Conservation (phyloP, 1,284 basidiomycete genomes). For the Ustilago nuda region DNA sequence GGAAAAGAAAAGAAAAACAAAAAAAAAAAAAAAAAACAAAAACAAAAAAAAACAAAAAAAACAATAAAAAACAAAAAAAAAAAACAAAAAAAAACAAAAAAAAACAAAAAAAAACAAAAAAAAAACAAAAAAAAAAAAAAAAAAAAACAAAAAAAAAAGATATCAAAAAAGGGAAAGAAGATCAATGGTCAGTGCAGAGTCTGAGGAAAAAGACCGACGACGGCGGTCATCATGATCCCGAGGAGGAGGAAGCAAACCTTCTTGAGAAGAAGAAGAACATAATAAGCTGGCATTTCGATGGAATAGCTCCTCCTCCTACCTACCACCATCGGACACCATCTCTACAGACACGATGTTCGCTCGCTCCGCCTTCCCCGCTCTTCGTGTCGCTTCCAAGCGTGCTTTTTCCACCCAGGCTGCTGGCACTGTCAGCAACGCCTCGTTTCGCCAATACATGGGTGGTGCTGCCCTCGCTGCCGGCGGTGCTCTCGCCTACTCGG, state of each 20-base stretch:
- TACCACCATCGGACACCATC: constrained; percentile 5
- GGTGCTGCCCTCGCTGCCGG: constrained; percentile 52
- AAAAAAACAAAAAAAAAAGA: background rate
- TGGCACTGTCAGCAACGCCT: constrained; percentile 26
- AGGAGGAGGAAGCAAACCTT: background rate
- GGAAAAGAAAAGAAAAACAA: background rate
- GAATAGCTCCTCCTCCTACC: background rate
- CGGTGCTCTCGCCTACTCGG: constrained; percentile 45
- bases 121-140: background rate
- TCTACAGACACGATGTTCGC: constrained; percentile 38
- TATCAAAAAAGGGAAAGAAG: background rate
- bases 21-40: background rate
- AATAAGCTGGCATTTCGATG: background rate
- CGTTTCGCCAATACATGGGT: constrained; percentile 44
- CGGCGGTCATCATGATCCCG: background rate
- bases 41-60: background rate
- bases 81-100: background rate
- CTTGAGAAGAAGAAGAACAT: background rate
- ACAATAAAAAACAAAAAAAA: background rate
- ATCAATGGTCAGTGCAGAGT: constrained; percentile 26
- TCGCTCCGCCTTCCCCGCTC: constrained; percentile 43
- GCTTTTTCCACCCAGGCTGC: constrained; percentile 53
- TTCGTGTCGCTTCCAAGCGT: constrained; percentile 52
- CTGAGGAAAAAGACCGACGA: background rate
- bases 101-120: background rate